Evolutionary conservation across 2,329 filamentous ascomycete genomes (phyloP).

Genomic region (Calonectria pauciramosa): DNA sequence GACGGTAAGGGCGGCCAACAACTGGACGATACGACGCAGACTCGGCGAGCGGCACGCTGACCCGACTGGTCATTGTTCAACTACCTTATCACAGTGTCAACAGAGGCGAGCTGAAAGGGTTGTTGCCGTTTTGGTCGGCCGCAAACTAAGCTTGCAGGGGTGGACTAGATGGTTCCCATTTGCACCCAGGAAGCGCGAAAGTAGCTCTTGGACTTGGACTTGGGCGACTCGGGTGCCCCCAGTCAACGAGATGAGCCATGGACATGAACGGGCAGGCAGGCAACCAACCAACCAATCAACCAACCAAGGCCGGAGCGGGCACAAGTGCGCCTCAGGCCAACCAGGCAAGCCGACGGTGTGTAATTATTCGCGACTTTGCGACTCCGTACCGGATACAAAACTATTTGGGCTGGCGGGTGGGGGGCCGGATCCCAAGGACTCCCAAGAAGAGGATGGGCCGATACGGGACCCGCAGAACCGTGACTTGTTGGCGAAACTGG

Average conservation of each 20-base stretch:
- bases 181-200: background rate
- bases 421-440: conserved; percentile 7
- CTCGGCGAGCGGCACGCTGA: conserved; percentile 24
- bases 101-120: conserved; percentile 21
- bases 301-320: background rate
- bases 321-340: conserved; percentile 6
- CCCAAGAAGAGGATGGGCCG: conserved; percentile 35
- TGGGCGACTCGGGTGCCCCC: background rate
- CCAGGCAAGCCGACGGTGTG: conserved; percentile 15
- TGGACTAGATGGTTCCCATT: conserved; percentile 20
- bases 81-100: conserved; percentile 25
- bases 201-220: conserved; percentile 9
- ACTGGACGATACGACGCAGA: conserved; percentile 21
- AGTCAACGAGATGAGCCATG: conserved; percentile 16
- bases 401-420: conserved; percentile 6
- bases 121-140: conserved; percentile 16
- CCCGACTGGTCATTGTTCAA: conserved; percentile 15
- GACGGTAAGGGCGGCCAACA: conserved; percentile 17
- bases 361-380: conserved; percentile 7
- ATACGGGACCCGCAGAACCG: conserved; percentile 35
- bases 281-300: conserved; percentile 13
- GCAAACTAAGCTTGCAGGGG: conserved; percentile 22
- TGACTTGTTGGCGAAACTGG: conserved; percentile 30
- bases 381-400: conserved; percentile 15
- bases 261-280: background rate